Evolutionary conservation across 352 stramenopile species (phyloP).

Genomic region (Phytophthora pinifolia): DNA sequence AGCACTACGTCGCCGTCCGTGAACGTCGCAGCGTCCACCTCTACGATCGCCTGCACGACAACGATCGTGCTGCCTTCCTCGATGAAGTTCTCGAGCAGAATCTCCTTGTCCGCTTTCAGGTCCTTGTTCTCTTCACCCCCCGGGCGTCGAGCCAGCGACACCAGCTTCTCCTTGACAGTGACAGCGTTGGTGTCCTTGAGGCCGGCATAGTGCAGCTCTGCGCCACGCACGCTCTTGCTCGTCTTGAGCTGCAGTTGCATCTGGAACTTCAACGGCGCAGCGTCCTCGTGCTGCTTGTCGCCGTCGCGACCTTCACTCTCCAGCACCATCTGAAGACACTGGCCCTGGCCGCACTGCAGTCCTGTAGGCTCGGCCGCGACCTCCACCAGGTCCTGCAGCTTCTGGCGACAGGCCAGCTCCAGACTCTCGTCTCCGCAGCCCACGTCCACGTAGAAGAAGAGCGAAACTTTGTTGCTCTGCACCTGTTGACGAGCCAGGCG

Average conservation of each 20-base stretch:
- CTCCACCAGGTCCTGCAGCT: conserved; percentile 53
- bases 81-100: conserved; percentile 64
- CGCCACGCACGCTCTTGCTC: conserved; percentile 21
- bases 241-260: conserved; percentile 56
- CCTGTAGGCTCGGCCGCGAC: conserved; percentile 38
- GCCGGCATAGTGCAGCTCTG: conserved; percentile 57
- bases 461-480: conserved; percentile 57
- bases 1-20: conserved; percentile 50
- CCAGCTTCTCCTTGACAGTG: conserved; percentile 72
- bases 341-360: conserved; percentile 18
- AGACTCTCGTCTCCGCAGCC: conserved; percentile 70
- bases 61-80: conserved; percentile 68
- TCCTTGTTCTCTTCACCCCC: conserved; percentile 17
- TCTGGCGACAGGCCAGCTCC: conserved; percentile 45
- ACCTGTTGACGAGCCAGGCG: conserved; percentile 37
- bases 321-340: conserved; percentile 47
- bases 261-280: conserved; percentile 47
- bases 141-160: conserved; percentile 39
- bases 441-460: conserved; percentile 84
- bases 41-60: conserved; percentile 69
- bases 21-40: conserved; percentile 41
- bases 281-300: conserved; percentile 11
- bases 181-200: conserved; percentile 63
- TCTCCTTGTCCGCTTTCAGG: conserved; percentile 42
- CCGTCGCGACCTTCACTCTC: conserved; percentile 36